Conservation (phyloP, 805 yeast genomes). For the Ogataea minuta region DNA sequence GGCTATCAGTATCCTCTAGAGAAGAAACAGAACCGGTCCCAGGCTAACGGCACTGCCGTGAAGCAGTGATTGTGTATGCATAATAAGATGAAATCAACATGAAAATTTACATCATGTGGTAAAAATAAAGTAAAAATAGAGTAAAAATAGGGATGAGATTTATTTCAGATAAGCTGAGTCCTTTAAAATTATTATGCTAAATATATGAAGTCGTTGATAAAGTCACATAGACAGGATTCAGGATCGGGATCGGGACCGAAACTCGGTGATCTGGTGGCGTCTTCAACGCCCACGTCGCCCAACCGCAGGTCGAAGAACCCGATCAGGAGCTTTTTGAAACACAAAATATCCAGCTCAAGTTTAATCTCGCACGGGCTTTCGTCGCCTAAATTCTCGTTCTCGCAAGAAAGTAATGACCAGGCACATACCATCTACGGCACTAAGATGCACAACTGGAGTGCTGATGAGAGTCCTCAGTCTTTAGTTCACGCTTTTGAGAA, state of each 20-base stretch:
- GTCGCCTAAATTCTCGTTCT: not conserved
- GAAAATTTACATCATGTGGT: not conserved
- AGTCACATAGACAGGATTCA: constrained; percentile 29
- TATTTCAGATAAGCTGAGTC: not conserved
- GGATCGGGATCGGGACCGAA: constrained; percentile 14
- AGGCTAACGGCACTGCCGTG: constrained; percentile 6
- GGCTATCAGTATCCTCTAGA: constrained; percentile 48
- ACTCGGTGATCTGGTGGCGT: constrained; percentile 7
- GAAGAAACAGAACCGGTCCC: constrained; percentile 14
- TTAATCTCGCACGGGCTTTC: not conserved
- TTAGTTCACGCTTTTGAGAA: constrained; percentile 9
- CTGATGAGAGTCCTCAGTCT: constrained; percentile 22
- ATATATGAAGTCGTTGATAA: constrained; percentile 33
- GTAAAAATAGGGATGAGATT: no score
- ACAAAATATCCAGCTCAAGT: constrained; percentile 20
- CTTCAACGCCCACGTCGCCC: constrained; percentile 20
- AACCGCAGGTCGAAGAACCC: constrained; percentile 24
- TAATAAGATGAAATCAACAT: constrained; percentile 4
- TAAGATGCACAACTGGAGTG: constrained; percentile 31
- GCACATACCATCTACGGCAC: constrained; percentile 33
- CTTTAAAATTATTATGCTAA: not conserved
- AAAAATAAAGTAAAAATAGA: no score
- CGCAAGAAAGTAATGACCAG: no score
- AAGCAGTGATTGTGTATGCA: constrained; percentile 9
- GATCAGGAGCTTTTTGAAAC: constrained; percentile 28